A percentile compares a stretch with the other conserved stretches of the same genome.
Conservation (phyloP, 2,329 filamentous ascomycete genomes). For the Hysterium pulicare region DNA sequence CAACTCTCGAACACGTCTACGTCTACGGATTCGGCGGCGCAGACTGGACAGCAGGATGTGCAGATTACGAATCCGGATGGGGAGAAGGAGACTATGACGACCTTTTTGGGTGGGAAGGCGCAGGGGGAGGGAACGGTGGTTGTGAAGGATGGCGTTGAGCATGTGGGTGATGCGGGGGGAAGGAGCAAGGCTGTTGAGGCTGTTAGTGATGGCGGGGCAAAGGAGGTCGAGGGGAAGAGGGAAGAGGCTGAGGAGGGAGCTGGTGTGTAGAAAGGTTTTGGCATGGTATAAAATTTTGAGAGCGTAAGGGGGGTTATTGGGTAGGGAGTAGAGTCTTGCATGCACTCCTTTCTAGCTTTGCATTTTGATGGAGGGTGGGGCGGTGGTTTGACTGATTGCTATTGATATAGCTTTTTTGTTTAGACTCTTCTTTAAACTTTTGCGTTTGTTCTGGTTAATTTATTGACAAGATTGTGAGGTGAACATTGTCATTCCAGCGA, state of each 20-base stretch:
- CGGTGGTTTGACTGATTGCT: no score
- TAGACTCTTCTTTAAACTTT: no score
- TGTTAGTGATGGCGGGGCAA: constrained; percentile 1
- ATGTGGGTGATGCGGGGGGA: not conserved
- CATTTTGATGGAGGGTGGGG: no score
- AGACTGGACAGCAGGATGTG: constrained; percentile 24
- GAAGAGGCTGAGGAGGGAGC: not conserved
- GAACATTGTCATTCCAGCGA: no score
- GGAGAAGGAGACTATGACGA: constrained; percentile 23
- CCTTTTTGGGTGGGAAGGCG: constrained; percentile 25
- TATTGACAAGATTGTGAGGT: no score
- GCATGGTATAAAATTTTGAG: no score
- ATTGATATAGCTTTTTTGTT: no score
- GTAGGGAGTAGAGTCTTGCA: no score
- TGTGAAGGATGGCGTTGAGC: constrained; percentile 18
- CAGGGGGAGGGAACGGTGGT: constrained; percentile 30
- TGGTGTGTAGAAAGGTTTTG: no score
- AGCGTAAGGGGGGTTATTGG: no score
- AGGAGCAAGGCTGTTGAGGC: constrained; percentile 3
- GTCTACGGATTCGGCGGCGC: constrained; percentile 12
- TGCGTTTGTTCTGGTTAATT: no score
- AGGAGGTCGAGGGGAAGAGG: not conserved
- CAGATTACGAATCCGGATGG: constrained; percentile 17
- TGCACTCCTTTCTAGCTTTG: no score
- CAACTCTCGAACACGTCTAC: not conserved